Conservation (phyloP, 2,329 filamentous ascomycete genomes). For the Fusarium ramigenum region DNA sequence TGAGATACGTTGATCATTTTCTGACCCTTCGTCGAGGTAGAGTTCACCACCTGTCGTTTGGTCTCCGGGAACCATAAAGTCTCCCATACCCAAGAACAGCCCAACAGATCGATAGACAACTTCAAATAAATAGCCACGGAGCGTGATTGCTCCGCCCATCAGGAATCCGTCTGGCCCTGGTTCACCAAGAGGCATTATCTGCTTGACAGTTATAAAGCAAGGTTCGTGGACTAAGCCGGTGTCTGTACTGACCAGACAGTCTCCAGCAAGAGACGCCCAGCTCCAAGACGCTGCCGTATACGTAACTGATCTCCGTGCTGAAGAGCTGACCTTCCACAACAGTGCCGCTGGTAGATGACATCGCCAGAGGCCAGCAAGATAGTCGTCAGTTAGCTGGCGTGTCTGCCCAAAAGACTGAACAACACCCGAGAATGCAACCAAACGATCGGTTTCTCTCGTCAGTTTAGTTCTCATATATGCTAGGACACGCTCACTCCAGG, state of each 20-base stretch:
- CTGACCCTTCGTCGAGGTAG: background rate
- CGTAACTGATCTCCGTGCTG: background rate
- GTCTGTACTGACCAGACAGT: background rate
- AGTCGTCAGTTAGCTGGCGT: background rate
- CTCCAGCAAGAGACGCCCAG: background rate
- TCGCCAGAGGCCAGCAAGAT: background rate
- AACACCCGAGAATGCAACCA: background rate
- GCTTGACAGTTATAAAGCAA: background rate
- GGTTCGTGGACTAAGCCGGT: background rate
- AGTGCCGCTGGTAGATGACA: background rate
- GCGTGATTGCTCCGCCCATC: background rate
- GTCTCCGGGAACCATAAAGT: background rate
- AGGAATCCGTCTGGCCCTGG: background rate
- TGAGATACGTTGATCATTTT: background rate
- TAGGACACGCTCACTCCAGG: background rate
- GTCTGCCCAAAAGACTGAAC: background rate
- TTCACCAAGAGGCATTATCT: background rate
- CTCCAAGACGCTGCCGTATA: background rate
- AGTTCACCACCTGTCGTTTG: background rate
- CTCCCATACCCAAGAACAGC: background rate
- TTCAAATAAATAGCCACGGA: background rate
- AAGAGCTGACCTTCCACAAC: background rate
- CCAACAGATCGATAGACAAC: background rate
- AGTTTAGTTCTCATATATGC: background rate
- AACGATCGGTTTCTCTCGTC: background rate